Evolutionary conservation across 495 filamentous ascomycete genomes (phyloP).

Genomic region (Cercophora newfieldiana): DNA sequence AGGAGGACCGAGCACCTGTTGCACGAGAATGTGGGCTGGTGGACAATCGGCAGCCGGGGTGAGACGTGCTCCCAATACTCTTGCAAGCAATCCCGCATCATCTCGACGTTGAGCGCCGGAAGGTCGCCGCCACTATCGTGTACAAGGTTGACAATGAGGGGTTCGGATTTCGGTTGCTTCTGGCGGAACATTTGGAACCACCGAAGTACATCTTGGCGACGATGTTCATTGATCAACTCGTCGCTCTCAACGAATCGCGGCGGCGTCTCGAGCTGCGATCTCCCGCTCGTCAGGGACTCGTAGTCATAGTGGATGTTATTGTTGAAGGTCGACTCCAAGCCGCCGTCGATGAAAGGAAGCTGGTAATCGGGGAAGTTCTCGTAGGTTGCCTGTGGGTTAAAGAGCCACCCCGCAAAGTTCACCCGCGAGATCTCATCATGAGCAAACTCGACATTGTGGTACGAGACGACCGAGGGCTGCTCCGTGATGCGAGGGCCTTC

Average conservation of each 20-base stretch:
- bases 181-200: slow-evolving; percentile 77
- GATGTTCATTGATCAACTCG: slow-evolving; percentile 79
- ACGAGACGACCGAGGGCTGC: slow-evolving; percentile 38
- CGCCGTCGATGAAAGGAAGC: slow-evolving; percentile 51
- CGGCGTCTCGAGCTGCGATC: slow-evolving; percentile 76
- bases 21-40: slow-evolving; percentile 86
- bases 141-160: slow-evolving; percentile 69
- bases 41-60: slow-evolving; percentile 87
- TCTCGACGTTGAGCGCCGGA: slow-evolving; percentile 77
- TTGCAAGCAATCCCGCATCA: slow-evolving; percentile 89
- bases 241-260: slow-evolving; percentile 68
- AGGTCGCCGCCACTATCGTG: slow-evolving; percentile 65
- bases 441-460: slow-evolving; percentile 37
- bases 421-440: slow-evolving; percentile 42
- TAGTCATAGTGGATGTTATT: slow-evolving; percentile 55
- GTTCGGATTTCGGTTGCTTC: slow-evolving; percentile 68
- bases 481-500: slow-evolving; percentile 36
- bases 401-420: slow-evolving; percentile 53
- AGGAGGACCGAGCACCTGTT: slow-evolving; percentile 79
- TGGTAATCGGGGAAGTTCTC: slow-evolving; percentile 42
- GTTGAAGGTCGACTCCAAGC: slow-evolving; percentile 51
- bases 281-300: slow-evolving; percentile 55
- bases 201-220: slow-evolving; percentile 74
- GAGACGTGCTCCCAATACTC: slow-evolving; percentile 95
- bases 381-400: slow-evolving; percentile 45